A percentile compares a stretch with the other conserved stretches of the same genome.
Conservation (phyloP, 805 yeast species). For the Cyberlindnera meyerae region DNA sequence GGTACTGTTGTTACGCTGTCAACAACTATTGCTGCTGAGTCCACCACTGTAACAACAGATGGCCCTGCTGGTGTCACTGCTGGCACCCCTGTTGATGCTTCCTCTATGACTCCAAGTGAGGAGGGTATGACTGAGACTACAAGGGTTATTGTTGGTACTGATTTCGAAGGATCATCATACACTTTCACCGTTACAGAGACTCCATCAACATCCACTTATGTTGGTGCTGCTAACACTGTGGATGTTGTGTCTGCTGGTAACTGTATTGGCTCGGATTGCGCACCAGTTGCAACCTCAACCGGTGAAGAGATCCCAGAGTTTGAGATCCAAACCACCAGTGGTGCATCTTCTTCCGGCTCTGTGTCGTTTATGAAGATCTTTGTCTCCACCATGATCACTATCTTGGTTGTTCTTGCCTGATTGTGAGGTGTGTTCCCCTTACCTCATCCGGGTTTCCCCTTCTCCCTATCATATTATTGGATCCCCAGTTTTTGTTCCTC, state of each 20-base stretch:
- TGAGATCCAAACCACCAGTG: conserved; percentile 5
- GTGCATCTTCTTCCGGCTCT: conserved; percentile 7
- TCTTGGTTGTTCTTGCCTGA: conserved; percentile 5
- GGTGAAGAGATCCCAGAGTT: conserved; percentile 7
- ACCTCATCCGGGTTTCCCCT: too few species aligned
- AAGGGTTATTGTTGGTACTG: conserved; percentile 9
- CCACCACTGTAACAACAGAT: background rate
- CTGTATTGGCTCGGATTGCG: conserved; percentile 1
- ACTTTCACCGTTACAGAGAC: conserved; percentile 6
- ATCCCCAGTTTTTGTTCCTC: too few species aligned
- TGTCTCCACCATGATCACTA: conserved; percentile 1
- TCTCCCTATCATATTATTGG: too few species aligned
- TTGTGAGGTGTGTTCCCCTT: background rate
- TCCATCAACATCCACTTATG: conserved; percentile 2
- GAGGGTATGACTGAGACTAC: background rate
- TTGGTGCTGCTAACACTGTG: conserved; percentile 9
- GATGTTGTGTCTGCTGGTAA: conserved; percentile 1
- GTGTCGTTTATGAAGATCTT: conserved; percentile 5
- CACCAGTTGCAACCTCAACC: background rate
- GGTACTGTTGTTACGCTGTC: background rate
- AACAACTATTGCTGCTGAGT: background rate
- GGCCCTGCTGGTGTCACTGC: background rate
- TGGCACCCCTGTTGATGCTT: background rate
- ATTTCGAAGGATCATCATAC: conserved; percentile 4
- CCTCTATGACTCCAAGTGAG: background rate